Base-by-base conservation (phyloP, 495 filamentous ascomycete species). In the Penicillium salamii region DNA sequence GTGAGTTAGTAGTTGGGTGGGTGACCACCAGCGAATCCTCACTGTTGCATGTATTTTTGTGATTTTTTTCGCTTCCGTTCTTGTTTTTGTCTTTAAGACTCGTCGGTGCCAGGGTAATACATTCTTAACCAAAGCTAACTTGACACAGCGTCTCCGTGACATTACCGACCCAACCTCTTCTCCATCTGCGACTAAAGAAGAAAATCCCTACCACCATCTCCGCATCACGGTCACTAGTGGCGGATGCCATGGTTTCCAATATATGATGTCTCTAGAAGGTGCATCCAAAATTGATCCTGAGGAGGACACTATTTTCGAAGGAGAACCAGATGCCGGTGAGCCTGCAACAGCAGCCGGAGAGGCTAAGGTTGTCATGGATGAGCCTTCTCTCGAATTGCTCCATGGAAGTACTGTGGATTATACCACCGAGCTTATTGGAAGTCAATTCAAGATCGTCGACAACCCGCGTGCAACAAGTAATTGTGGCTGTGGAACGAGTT, bases 231-330 rank as follows among this genome's bases (percentile, higher is more conserved):
- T 98, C 21, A 89, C 93, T 52, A 86, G 82, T 38, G 93, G 93
- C 50, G 93, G 93, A 29, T 98, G 93, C 68, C 95, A 98, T 71
- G 93, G 93, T 15, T 97, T 98, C 70, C 93, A 98, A 67, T 98
- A 97, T 61, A 76, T 95, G 21, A 95, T 98, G 87, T 87, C 86
- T 5, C 79, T 96, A 5, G 85, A 88, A 18, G 82, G 79, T 1
- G 71, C 67, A 1, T 55, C 71, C 19, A 77, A 79, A 45, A 66
- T 85, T 19, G 79, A 86, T 36, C 47, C 72, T 1, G 84, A 89
- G 38, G 92, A 95, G 57, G 95, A 97, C 68, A 95, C 78, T 0
- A 55, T 81, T 14, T 81, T 82, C 48, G 71, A 79, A 48, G 67
- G 70, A 17, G 59, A 68, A 20, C 42, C 52, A 5, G 59, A 62